Conservation (phyloP, 208 protist genomes). For the Novymonas esmeraldas region DNA sequence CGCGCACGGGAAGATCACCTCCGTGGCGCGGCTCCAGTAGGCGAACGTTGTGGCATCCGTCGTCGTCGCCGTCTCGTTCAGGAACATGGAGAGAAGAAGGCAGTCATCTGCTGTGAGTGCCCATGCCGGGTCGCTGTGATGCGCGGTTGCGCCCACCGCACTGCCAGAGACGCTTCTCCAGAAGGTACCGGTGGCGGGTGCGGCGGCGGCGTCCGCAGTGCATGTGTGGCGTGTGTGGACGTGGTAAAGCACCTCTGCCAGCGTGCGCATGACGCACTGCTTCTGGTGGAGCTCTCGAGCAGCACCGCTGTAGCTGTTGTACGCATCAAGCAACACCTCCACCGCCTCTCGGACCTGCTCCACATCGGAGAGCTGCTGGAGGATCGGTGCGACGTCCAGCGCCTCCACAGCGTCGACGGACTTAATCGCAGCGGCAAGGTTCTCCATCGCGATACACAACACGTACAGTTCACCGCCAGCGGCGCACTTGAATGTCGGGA, state of each 20-base stretch:
- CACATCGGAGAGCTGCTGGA: slow-evolving; percentile 10
- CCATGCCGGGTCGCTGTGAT: background rate
- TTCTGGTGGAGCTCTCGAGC: slow-evolving; percentile 21
- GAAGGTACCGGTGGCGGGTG: background rate
- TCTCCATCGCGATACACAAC: slow-evolving; percentile 9
- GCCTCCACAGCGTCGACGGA: slow-evolving; percentile 5
- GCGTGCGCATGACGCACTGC: slow-evolving; percentile 34
- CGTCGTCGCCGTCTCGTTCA: slow-evolving; percentile 63
- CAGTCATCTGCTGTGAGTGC: slow-evolving; percentile 43
- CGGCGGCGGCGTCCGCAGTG: background rate
- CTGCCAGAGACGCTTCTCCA: background rate
- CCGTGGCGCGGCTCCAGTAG: slow-evolving; percentile 32
- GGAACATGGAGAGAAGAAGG: slow-evolving; percentile 62
- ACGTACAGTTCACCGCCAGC: background rate
- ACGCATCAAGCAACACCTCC: slow-evolving; percentile 51
- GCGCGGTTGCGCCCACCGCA: background rate
- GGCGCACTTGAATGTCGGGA: too few relatives aligned
- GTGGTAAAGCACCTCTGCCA: slow-evolving; percentile 28
- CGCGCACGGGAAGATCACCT: slow-evolving; percentile 33
- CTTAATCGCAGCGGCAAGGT: slow-evolving; percentile 14
- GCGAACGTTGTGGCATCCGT: slow-evolving; percentile 28
- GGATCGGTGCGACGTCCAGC: slow-evolving; percentile 19
- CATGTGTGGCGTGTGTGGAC: slow-evolving; percentile 3
- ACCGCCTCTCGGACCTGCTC: slow-evolving; percentile 32
- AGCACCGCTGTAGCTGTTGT: slow-evolving; percentile 28